Conservation (phyloP, 2,329 filamentous ascomycete species). For the Tolypocladium amazonense region DNA sequence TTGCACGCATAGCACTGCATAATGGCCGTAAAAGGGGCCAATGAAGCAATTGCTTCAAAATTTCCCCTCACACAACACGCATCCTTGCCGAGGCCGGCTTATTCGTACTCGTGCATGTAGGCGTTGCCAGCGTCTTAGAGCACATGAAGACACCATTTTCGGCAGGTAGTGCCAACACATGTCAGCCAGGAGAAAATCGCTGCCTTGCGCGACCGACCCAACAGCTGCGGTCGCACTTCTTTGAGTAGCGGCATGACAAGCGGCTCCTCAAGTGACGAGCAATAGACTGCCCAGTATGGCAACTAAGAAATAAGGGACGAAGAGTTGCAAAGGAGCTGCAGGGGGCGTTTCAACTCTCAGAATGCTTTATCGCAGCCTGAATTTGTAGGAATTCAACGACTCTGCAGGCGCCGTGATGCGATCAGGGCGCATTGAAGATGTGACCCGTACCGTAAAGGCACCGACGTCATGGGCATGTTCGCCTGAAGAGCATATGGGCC, state of each 20-base stretch:
- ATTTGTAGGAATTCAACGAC: not conserved
- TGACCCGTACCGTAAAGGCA: not conserved
- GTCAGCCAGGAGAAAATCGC: not conserved
- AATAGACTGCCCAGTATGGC: not conserved
- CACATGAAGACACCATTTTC: not conserved
- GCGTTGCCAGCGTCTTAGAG: not conserved
- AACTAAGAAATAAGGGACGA: not conserved
- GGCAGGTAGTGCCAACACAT: not conserved
- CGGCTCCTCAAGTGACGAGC: not conserved
- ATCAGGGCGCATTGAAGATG: not conserved
- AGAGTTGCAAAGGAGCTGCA: not conserved
- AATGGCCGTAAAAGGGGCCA: not conserved
- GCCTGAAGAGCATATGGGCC: not conserved
- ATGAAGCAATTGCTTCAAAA: not conserved
- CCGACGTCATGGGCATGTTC: not conserved
- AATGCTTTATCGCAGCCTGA: not conserved
- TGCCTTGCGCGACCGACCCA: not conserved
- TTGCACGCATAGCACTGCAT: not conserved
- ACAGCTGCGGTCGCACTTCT: not conserved
- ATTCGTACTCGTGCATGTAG: too few relatives aligned
- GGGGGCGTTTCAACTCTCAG: not conserved
- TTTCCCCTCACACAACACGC: not conserved
- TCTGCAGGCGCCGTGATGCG: not conserved
- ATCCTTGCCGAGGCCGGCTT: not conserved
- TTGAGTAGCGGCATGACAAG: not conserved